Conservation (phyloP, 169 alveolate genomes). For the Cardiosporidium cionae region DNA sequence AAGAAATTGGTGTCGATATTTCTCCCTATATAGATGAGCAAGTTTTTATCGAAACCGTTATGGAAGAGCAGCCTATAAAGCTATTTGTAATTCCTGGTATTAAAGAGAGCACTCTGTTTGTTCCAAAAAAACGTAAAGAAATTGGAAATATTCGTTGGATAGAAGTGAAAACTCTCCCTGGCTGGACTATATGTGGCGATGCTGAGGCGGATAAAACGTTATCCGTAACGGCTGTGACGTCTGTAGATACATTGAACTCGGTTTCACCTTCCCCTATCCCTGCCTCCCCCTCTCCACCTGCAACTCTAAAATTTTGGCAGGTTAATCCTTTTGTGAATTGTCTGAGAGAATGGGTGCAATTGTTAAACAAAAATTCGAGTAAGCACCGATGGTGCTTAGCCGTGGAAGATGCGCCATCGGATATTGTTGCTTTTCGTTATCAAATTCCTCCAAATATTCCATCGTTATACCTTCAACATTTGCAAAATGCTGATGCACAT, state of each 20-base stretch:
- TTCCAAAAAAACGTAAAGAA: slow-evolving; percentile 69
- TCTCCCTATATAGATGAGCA: slow-evolving; percentile 52
- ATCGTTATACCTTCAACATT: not conserved
- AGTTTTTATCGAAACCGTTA: slow-evolving; percentile 57
- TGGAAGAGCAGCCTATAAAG: slow-evolving; percentile 64
- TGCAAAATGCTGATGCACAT: not conserved
- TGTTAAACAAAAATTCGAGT: not conserved
- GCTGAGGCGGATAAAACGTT: not conserved
- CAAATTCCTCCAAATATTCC: slow-evolving; percentile 1
- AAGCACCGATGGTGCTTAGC: no score
- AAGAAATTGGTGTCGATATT: slow-evolving; percentile 84
- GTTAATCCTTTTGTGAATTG: slow-evolving; percentile 13
- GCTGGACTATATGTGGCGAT: slow-evolving; percentile 5
- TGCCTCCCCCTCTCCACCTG: not conserved
- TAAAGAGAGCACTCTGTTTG: slow-evolving; percentile 51
- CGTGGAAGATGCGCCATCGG: not conserved
- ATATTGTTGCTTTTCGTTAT: not conserved
- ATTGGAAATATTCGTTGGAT: slow-evolving; percentile 71
- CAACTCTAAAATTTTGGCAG: slow-evolving; percentile 2
- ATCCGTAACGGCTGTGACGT: not conserved
- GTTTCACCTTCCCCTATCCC: not conserved
- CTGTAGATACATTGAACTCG: not conserved
- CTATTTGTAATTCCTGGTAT: slow-evolving; percentile 74
- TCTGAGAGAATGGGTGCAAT: slow-evolving; percentile 7
- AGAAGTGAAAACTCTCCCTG: slow-evolving; percentile 39